Evolutionary conservation across 2,329 filamentous ascomycete species (phyloP), one percentile per base, ranked within the genome.

Genomic region (Trichoderma sp.): DNA sequence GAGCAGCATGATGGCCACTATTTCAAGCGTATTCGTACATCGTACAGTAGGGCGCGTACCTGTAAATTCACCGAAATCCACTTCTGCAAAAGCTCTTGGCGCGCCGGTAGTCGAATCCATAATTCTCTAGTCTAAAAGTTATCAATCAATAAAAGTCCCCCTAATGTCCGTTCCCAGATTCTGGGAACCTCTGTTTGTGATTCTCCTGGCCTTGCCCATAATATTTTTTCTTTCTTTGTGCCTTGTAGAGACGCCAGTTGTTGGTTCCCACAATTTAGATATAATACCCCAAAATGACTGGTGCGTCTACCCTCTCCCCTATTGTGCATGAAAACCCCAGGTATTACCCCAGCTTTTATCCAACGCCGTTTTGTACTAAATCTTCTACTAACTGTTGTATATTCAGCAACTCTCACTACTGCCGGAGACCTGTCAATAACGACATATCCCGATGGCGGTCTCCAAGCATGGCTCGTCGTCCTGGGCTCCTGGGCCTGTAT

Each of bases 391-490:
- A 66, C 5, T 46, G 5, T 21, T 66, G 60, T 46, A 39, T 51
- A 43, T 34, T 28, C 28, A 66, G 54, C 30, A 6, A 30, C 39
- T n/a, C 16, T 66, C 30, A 58, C 54, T 34, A 28, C 43, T 37
- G 14, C 43, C n/a, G 54, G 49, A 2, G 64, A 66, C 54, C 39
- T 66, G 16, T 66, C 64, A 59, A 34, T 51, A 66, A 66, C n/a
- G 1, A 37, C 64, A 49, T 92, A 92, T 73, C 91, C 90, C 0
- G 91, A 93, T 81, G 90, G 91, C 34, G 91, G 91, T 2, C 76
- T 83, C 10, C 77, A 84, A 73, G 90, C 89, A 68, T 93, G 90
- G 89, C 80, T 89, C 5, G 90, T 92, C n/a, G 89, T 93, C 1
- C 77, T 91, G 5, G 91, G 91, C 26, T 87, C 87, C 5, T 93